Base-by-base conservation (phyloP, 73 alveolate genomes). In the Tetrahymena thermophila region DNA sequence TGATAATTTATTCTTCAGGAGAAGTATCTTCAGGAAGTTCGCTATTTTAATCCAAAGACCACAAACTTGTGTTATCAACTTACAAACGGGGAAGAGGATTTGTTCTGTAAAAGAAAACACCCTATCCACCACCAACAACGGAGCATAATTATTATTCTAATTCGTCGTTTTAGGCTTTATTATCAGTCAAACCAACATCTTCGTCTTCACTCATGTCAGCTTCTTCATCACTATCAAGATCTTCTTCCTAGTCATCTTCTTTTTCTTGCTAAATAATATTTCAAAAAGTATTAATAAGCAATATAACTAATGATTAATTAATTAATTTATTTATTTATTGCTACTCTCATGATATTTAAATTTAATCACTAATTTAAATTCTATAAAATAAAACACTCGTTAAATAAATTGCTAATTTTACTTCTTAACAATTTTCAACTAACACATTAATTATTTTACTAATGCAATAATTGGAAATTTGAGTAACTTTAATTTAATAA, bases 11-110 rank as follows among this genome's bases (percentile, higher is more conserved):
- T n/a, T 71, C 89, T 71, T 71, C 89, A 71, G 89, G 89, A 71
- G 89, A 71, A n/a, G 89, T 71, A 71, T 71, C 89, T 71, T 71
- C 89, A 71, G 89, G 89, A 71, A 71, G 89, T 71, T 71, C 89
- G n/a, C 11, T 31, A 3, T 25, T 71, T 71, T 71, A 71, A 71
- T 71, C 89, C 37, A 71, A 71, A 71, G 35, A 71, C 89, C 89
- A 71, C 11, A 71, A 71, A 71, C 40, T 28, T 4, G 89, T 28
- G 17, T 71, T 71, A 21, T 71, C 89, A 31, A 31, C 89, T n/a
- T 71, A n/a, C 89, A 71, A 71, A 71, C 89, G 89, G 11, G 89
- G 89, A n/a, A 71, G 89, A 71, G 89, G 89, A 10, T 31, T 31
- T 71, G 35, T 28, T 71, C 89, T 71, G 89, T 71, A 71, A 31